These are phyloP conservation scores for Arachis monticola DNA, from an alignment of 331 rosid genomes.

Conservation along the genomic window DNA sequence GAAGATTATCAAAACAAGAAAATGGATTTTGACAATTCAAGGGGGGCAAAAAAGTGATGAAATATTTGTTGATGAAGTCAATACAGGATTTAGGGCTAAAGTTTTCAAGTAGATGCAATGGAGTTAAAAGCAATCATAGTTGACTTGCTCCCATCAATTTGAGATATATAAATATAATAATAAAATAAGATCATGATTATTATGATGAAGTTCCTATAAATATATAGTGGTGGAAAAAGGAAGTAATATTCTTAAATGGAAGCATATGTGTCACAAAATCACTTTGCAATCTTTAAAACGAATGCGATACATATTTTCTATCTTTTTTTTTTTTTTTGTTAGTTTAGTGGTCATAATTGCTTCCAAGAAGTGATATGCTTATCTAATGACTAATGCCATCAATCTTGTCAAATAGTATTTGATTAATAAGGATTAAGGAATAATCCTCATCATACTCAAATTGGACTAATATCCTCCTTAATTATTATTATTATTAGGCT, in stretches of 20 bases:
- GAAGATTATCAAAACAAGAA: background rate
- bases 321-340: background rate
- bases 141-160: conserved; percentile 5
- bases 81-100: background rate
- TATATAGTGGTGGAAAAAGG: background rate
- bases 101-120: background rate
- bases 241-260: background rate
- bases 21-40: background rate
- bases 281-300: background rate
- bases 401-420: conserved; percentile 26
- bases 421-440: conserved; percentile 5
- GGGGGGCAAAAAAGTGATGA: background rate
- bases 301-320: background rate
- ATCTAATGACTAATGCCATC: background rate
- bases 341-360: conserved; percentile 22
- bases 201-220: conserved; percentile 17
- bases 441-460: background rate
- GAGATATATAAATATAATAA: background rate
- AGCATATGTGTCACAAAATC: background rate
- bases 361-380: conserved; percentile 26
- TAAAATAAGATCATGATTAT: background rate
- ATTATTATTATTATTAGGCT: background rate
- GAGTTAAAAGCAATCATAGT: background rate
- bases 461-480: background rate
- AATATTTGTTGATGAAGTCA: background rate